phyloP scores from a whole-genome alignment of 2,329 filamentous ascomycete species.

The Didymella pinodella region DNA sequence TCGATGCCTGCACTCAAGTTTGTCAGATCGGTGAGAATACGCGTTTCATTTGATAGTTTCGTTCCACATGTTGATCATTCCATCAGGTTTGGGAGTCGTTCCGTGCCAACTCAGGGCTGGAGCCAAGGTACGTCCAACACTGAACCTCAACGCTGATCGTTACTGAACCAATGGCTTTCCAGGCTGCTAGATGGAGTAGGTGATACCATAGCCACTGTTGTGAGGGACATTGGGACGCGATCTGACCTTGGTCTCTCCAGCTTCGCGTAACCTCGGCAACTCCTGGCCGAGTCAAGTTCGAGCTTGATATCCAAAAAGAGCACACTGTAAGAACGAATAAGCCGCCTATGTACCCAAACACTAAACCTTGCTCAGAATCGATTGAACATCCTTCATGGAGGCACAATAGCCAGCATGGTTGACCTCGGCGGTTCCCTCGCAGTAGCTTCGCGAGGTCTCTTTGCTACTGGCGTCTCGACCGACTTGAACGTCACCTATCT shows the following conservation, averaged over 20 bases:
- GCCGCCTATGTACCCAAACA: not conserved
- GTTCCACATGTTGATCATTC: slow-evolving; percentile 26
- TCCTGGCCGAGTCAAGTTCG: slow-evolving; percentile 75
- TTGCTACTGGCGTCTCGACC: slow-evolving; percentile 71
- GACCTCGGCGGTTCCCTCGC: slow-evolving; percentile 72
- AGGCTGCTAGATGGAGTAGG: slow-evolving; percentile 55
- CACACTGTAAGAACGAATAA: slow-evolving; percentile 67
- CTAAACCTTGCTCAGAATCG: slow-evolving; percentile 66
- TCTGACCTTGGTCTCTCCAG: slow-evolving; percentile 51
- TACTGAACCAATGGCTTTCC: not conserved
- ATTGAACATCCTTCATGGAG: slow-evolving; percentile 77
- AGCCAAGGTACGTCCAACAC: slow-evolving; percentile 72
- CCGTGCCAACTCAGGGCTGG: slow-evolving; percentile 82
- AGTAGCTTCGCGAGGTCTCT: slow-evolving; percentile 70
- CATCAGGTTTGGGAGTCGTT: slow-evolving; percentile 84
- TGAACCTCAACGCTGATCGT: too few relatives aligned
- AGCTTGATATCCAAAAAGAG: slow-evolving; percentile 75
- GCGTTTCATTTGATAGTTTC: not conserved
- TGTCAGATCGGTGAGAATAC: slow-evolving; percentile 68
- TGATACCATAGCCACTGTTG: not conserved
- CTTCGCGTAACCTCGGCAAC: slow-evolving; percentile 71
- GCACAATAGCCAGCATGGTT: slow-evolving; percentile 78
- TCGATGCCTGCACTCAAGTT: slow-evolving; percentile 63
- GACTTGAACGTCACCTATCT: slow-evolving; percentile 73
- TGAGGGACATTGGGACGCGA: not conserved